phyloP scores from a whole-genome alignment of 257 asterid genomes.

The Marsdenia floribunda region DNA sequence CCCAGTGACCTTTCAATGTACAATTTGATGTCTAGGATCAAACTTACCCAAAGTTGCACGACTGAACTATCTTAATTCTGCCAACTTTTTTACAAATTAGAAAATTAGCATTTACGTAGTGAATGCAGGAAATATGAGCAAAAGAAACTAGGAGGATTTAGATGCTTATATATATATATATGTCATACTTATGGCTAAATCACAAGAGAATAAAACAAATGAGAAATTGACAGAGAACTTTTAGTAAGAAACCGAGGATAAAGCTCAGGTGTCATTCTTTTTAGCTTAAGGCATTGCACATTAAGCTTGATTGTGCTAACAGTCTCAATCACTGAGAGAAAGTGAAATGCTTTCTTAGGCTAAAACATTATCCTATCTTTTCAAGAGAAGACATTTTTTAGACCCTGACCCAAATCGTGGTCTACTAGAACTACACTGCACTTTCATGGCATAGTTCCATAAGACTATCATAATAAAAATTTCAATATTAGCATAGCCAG shows the following conservation, averaged over 20 bases:
- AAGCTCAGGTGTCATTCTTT: background rate
- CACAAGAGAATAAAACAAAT: background rate
- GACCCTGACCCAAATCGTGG: background rate
- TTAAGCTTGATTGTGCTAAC: background rate
- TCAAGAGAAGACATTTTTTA: background rate
- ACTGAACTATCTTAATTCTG: background rate
- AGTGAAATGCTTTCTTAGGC: background rate
- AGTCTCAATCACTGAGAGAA: background rate
- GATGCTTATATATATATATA: background rate
- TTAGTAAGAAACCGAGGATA: background rate
- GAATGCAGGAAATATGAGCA: background rate
- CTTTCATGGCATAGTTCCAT: background rate
- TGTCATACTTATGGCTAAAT: background rate
- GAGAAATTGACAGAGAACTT: background rate
- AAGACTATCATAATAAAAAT: background rate
- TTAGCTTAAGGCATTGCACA: background rate
- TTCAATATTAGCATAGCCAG: background rate
- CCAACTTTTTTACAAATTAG: background rate
- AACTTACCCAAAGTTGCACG: background rate
- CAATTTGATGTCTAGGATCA: background rate
- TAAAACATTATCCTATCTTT: background rate
- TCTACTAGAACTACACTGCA: background rate
- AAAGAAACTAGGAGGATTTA: background rate
- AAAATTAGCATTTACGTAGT: background rate
- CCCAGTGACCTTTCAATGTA: background rate